phyloP scores from a whole-genome alignment of 1,284 basidiomycete genomes.

The Ceratobasidium sp. region DNA sequence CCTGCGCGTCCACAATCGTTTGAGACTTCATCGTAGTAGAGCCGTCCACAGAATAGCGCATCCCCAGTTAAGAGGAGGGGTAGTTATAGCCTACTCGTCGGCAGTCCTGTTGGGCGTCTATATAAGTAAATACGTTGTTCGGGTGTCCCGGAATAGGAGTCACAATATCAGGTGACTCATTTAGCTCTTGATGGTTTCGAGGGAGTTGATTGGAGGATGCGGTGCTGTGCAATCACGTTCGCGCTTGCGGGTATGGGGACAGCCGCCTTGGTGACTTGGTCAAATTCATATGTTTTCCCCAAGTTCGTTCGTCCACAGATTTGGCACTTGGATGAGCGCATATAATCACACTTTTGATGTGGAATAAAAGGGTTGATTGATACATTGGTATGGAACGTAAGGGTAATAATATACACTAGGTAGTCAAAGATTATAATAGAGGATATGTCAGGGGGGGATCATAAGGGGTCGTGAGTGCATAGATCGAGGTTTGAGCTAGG shows the following conservation, averaged over 20 bases:
- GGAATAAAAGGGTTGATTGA: neutral
- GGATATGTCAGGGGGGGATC: neutral
- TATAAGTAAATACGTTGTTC: neutral
- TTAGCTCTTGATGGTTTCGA: neutral
- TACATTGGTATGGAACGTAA: neutral
- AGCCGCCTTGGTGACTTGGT: too few species aligned
- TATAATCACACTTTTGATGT: neutral
- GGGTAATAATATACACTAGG: too few species aligned
- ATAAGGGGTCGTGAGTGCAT: neutral
- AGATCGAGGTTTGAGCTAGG: too few species aligned
- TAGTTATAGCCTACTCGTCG: neutral
- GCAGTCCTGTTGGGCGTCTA: neutral
- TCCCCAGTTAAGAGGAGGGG: neutral
- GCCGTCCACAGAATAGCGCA: slow-evolving; percentile 27
- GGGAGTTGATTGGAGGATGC: slow-evolving; percentile 9
- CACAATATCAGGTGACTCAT: neutral
- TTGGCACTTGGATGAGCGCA: neutral
- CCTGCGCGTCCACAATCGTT: slow-evolving; percentile 52
- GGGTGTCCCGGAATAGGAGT: neutral
- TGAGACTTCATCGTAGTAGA: slow-evolving; percentile 23
- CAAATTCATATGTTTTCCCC: too few species aligned
- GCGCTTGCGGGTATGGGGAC: neutral
- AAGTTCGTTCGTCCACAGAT: neutral
- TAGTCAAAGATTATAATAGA: neutral
- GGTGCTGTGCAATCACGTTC: neutral